These are phyloP conservation scores for Metschnikowia kunwiensis DNA, from an alignment of 805 yeast species.

Conservation along the genomic window DNA sequence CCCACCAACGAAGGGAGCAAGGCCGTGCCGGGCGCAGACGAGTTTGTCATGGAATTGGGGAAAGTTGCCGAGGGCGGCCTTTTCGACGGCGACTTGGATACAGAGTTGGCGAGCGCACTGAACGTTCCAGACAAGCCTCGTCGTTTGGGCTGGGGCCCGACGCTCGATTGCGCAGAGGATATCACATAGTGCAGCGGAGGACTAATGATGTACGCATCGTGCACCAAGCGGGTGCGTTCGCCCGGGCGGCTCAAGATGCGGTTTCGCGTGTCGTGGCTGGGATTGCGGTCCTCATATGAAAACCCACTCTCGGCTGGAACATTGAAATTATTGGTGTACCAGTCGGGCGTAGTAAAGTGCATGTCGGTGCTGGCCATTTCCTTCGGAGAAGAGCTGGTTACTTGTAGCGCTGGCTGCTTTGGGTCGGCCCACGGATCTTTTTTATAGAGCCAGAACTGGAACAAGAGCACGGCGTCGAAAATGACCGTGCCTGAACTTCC, in stretches of 20 bases:
- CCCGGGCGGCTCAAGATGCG: not conserved
- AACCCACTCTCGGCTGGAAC: not conserved
- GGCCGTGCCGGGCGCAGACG: slow-evolving; percentile 24
- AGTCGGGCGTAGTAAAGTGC: slow-evolving; percentile 37
- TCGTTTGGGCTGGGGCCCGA: not conserved
- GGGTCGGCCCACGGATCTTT: no score
- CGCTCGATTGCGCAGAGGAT: slow-evolving; percentile 11
- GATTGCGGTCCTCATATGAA: slow-evolving; percentile 3
- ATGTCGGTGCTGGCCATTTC: not conserved
- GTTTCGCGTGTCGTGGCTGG: not conserved
- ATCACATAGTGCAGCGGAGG: slow-evolving; percentile 20
- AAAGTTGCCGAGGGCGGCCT: no score
- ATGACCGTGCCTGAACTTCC: slow-evolving; percentile 25
- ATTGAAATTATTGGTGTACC: slow-evolving; percentile 31
- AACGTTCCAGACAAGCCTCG: slow-evolving; percentile 20
- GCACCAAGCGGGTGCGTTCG: slow-evolving; percentile 14
- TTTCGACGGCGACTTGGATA: no score
- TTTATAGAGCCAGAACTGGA: slow-evolving; percentile 32
- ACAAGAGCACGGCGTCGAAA: slow-evolving; percentile 30
- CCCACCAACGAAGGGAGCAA: slow-evolving; percentile 41
- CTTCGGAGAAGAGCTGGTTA: slow-evolving; percentile 1
- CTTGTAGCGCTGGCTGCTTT: not conserved
- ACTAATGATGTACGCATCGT: slow-evolving; percentile 10
- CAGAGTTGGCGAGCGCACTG: slow-evolving; percentile 19
- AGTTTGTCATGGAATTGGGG: no score